phyloP scores from a whole-genome alignment of 306 rosid genomes.

The Bauhinia variegata region DNA sequence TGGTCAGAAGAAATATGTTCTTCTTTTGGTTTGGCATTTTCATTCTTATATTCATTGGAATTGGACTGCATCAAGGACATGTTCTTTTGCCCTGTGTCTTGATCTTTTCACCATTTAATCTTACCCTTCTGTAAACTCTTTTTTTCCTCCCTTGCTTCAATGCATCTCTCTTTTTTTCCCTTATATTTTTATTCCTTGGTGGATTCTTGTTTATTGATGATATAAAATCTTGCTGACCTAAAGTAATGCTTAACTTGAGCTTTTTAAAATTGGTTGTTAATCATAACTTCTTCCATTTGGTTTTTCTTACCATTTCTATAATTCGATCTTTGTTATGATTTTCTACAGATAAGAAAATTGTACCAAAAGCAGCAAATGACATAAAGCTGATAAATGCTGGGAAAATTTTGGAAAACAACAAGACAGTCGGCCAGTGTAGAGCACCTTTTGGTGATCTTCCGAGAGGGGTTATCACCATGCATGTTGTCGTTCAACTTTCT shows the following conservation, averaged over 20 bases:
- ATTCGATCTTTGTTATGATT: slow-evolving; percentile 28
- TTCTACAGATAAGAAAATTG: slow-evolving; percentile 65
- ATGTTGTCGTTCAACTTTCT: slow-evolving; percentile 89
- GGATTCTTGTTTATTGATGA: too few species aligned
- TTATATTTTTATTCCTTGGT: too few species aligned
- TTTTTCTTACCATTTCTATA: slow-evolving; percentile 20
- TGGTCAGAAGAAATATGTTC: too few species aligned
- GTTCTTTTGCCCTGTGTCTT: background rate
- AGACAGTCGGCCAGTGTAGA: slow-evolving; percentile 88
- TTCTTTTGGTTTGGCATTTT: background rate
- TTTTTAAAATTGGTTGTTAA: background rate
- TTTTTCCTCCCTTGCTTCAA: background rate
- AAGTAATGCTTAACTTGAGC: too few species aligned
- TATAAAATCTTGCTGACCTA: too few species aligned
- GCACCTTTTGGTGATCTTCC: slow-evolving; percentile 82
- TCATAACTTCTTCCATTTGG: background rate
- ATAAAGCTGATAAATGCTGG: slow-evolving; percentile 83
- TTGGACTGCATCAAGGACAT: background rate
- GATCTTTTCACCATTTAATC: background rate
- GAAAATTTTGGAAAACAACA: slow-evolving; percentile 89
- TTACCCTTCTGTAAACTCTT: background rate
- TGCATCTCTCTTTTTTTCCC: too few species aligned
- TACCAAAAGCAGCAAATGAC: slow-evolving; percentile 85
- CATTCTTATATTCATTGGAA: too few species aligned
- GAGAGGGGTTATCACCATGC: slow-evolving; percentile 81